These are phyloP conservation scores for Rhizodiscina lignyota DNA, from an alignment of 495 filamentous ascomycete species.

Conservation along the genomic window DNA sequence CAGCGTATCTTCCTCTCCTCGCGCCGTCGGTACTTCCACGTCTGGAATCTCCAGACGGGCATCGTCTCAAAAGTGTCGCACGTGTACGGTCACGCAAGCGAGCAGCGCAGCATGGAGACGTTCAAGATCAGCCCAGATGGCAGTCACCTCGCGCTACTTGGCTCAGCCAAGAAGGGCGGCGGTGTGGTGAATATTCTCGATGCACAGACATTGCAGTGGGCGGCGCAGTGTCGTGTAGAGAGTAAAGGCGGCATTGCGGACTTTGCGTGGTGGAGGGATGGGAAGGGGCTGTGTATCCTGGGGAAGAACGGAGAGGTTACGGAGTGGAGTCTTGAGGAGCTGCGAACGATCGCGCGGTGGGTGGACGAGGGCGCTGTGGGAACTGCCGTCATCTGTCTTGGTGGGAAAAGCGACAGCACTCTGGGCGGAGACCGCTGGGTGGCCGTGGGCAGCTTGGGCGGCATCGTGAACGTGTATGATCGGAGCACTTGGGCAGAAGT, in stretches of 20 bases:
- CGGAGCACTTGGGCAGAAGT: slow-evolving; percentile 42
- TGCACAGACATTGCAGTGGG: slow-evolving; percentile 72
- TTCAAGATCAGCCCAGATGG: slow-evolving; percentile 80
- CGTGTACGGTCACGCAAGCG: slow-evolving; percentile 65
- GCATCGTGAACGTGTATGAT: slow-evolving; percentile 88
- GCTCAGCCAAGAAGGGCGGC: slow-evolving; percentile 62
- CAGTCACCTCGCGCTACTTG: slow-evolving; percentile 63
- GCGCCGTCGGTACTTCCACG: slow-evolving; percentile 80
- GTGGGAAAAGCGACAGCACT: slow-evolving; percentile 39
- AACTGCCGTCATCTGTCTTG: slow-evolving; percentile 63
- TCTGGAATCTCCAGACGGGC: slow-evolving; percentile 75
- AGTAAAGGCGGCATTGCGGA: slow-evolving; percentile 70
- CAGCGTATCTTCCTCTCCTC: slow-evolving; percentile 66
- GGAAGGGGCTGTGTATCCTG: slow-evolving; percentile 58
- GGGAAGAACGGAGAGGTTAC: slow-evolving; percentile 82
- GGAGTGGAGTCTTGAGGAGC: slow-evolving; percentile 60
- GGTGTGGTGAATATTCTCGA: slow-evolving; percentile 77
- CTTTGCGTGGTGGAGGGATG: slow-evolving; percentile 77
- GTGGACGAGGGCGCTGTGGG: slow-evolving; percentile 79
- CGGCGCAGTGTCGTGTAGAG: slow-evolving; percentile 66
- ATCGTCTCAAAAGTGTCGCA: slow-evolving; percentile 58
- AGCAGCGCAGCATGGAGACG: slow-evolving; percentile 78
- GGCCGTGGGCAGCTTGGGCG: slow-evolving; percentile 66
- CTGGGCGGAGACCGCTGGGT: slow-evolving; percentile 81
- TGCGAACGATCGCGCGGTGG: slow-evolving; percentile 63